A percentile compares a stretch with the other conserved stretches of the same genome.
These are phyloP conservation scores for Fusarium drepaniforme DNA, from an alignment of 2,329 filamentous ascomycete species.

Conservation along the genomic window DNA sequence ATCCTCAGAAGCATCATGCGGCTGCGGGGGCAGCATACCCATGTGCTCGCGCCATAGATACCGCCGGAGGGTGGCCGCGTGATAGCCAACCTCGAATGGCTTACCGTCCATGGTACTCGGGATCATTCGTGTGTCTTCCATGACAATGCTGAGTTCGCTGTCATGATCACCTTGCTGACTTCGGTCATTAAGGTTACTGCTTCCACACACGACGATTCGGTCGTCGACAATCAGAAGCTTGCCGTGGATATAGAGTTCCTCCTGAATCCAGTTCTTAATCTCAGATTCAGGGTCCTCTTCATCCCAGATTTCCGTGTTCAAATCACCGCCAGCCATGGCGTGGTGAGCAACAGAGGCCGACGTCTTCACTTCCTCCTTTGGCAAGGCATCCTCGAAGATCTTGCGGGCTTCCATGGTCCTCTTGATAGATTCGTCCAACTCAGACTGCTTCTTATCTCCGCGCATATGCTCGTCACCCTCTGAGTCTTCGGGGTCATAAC, in stretches of 20 bases:
- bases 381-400: constrained; percentile 63
- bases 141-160: constrained; percentile 89
- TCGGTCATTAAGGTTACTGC: constrained; percentile 92
- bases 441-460: constrained; percentile 49
- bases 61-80: constrained; percentile 83
- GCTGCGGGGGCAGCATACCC: constrained; percentile 81
- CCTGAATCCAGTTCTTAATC: constrained; percentile 90
- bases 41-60: constrained; percentile 93
- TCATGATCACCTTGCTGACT: constrained; percentile 90
- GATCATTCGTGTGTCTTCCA: constrained; percentile 83
- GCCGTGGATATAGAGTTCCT: constrained; percentile 94
- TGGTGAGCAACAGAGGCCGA: constrained; percentile 74
- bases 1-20: constrained; percentile 74
- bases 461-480: constrained; percentile 65
- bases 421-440: constrained; percentile 51
- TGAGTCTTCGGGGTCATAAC: constrained; percentile 55
- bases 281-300: constrained; percentile 78
- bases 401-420: constrained; percentile 61
- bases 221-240: constrained; percentile 94
- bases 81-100: constrained; percentile 81
- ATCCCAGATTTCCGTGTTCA: constrained; percentile 81
- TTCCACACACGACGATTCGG: constrained; percentile 84
- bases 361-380: constrained; percentile 52
- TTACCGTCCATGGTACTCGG: constrained; percentile 83
- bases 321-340: constrained; percentile 79